phyloP scores from a whole-genome alignment of 2,329 filamentous ascomycete species.

The Rugonectria rugulosa region DNA sequence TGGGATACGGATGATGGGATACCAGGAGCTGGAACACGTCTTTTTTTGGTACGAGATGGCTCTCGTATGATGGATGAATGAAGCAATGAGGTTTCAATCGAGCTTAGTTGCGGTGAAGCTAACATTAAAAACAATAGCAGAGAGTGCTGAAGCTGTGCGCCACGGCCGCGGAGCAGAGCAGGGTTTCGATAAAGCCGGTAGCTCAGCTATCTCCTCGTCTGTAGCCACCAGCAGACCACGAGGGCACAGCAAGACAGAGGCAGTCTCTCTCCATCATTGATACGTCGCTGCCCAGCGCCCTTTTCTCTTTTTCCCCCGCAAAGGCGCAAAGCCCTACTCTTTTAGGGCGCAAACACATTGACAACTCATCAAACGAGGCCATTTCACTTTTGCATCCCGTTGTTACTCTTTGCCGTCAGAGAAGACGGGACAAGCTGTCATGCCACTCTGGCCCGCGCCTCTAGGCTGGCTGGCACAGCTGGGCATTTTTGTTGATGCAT shows the following conservation, averaged over 20 bases:
- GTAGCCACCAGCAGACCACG: background rate
- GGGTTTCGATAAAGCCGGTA: background rate
- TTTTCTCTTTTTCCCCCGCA: too few relatives aligned
- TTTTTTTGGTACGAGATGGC: too few relatives aligned
- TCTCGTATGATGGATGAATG: slow-evolving; percentile 10
- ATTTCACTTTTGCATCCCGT: too few relatives aligned
- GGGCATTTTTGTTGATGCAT: too few relatives aligned
- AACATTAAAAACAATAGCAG: background rate
- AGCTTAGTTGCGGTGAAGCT: background rate
- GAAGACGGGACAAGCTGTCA: too few relatives aligned
- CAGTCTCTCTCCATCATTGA: background rate
- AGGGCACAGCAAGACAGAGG: background rate
- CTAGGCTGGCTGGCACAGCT: too few relatives aligned
- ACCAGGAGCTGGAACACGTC: too few relatives aligned
- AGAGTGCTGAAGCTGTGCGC: slow-evolving; percentile 8
- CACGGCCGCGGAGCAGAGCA: background rate
- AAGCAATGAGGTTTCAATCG: background rate
- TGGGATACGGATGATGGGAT: background rate
- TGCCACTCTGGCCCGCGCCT: too few relatives aligned
- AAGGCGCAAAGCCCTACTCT: too few relatives aligned
- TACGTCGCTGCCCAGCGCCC: background rate
- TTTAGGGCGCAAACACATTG: too few relatives aligned
- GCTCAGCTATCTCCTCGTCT: background rate
- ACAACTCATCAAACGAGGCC: too few relatives aligned
- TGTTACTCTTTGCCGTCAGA: too few relatives aligned